Percentiles rank a stretch among this genome's conserved stretches.
phyloP scores from a whole-genome alignment of 768 basidiomycete species.

The Candolleomyces aberdarensis region DNA sequence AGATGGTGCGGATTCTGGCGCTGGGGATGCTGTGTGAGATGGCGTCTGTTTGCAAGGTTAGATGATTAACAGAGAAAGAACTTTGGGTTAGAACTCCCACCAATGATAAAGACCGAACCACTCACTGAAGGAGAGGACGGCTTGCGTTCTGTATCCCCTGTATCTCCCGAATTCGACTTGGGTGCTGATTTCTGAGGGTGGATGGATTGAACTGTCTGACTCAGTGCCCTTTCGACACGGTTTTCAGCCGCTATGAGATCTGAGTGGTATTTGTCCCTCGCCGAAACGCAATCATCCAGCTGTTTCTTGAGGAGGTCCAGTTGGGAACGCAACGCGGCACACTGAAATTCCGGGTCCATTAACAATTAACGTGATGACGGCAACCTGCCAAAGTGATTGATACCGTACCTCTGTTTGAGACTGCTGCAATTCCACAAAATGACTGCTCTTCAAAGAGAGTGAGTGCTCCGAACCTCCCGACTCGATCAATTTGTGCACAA shows the following conservation, averaged over 20 bases:
- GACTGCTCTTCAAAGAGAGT: slow-evolving; percentile 31
- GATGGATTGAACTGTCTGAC: slow-evolving; percentile 48
- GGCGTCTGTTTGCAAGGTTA: slow-evolving; percentile 29
- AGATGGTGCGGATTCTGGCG: slow-evolving; percentile 22
- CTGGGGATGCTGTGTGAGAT: slow-evolving; percentile 33
- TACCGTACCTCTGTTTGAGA: slow-evolving; percentile 59
- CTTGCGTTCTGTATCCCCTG: slow-evolving; percentile 47
- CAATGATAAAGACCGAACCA: slow-evolving; percentile 54
- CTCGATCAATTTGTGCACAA: slow-evolving; percentile 57
- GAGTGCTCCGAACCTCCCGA: slow-evolving; percentile 33
- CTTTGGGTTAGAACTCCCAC: slow-evolving; percentile 56
- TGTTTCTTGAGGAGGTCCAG: slow-evolving; percentile 46
- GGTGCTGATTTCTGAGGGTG: slow-evolving; percentile 32
- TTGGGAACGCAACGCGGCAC: slow-evolving; percentile 56
- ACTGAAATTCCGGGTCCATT: slow-evolving; percentile 31
- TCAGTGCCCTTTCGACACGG: slow-evolving; percentile 58
- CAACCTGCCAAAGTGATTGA: not conserved
- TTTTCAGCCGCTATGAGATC: slow-evolving; percentile 56
- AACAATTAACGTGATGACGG: not conserved
- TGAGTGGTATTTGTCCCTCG: slow-evolving; percentile 46
- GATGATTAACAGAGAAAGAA: slow-evolving; percentile 32
- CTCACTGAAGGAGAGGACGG: slow-evolving; percentile 72
- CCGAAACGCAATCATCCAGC: slow-evolving; percentile 47
- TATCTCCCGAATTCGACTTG: slow-evolving; percentile 28
- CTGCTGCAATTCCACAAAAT: slow-evolving; percentile 47